Percentiles rank a stretch among this genome's conserved stretches.
These are phyloP conservation scores for Arabidopsis thaliana DNA, from an alignment of 345 rosid genomes.

Conservation along the genomic window DNA sequence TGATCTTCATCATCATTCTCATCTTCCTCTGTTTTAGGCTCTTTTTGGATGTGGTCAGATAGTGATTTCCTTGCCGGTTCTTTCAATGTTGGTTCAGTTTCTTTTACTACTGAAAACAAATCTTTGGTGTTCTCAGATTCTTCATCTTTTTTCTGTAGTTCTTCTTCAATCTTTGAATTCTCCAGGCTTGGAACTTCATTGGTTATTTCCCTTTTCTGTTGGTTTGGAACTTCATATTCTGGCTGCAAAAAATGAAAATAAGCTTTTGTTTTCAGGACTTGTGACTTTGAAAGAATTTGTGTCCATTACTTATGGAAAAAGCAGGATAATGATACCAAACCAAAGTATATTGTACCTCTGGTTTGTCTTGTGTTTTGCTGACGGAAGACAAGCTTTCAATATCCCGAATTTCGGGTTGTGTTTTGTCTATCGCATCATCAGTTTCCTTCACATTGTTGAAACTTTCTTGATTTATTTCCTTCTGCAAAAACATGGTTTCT, in stretches of 20 bases:
- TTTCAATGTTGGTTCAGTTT: constrained; percentile 36
- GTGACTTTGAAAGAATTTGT: constrained; percentile 28
- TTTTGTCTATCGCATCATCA: constrained; percentile 12
- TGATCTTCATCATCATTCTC: constrained; percentile 47
- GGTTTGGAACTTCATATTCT: constrained; percentile 39
- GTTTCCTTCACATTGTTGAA: constrained; percentile 30
- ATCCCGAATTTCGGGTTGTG: constrained; percentile 15
- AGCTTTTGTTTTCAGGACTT: constrained; percentile 15
- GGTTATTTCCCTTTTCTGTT: constrained; percentile 41
- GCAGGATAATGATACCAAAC: background rate
- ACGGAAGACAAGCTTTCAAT: constrained; percentile 32
- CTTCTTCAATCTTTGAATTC: constrained; percentile 39
- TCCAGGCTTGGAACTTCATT: constrained; percentile 38
- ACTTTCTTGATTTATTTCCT: constrained; percentile 36
- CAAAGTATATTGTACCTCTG: constrained; percentile 53
- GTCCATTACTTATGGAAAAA: background rate
- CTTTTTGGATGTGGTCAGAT: constrained; percentile 54
- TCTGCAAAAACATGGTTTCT: constrained; percentile 39
- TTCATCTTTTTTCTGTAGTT: constrained; percentile 26
- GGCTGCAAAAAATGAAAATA: constrained; percentile 11
- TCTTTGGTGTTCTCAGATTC: constrained; percentile 42
- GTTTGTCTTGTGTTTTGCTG: constrained; percentile 38
- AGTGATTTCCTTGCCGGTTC: constrained; percentile 52
- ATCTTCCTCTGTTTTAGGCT: constrained; percentile 53
- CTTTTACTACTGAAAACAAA: constrained; percentile 37